Conservation (phyloP, 164 flowering plant species). For the Magnolia changhungtana region DNA sequence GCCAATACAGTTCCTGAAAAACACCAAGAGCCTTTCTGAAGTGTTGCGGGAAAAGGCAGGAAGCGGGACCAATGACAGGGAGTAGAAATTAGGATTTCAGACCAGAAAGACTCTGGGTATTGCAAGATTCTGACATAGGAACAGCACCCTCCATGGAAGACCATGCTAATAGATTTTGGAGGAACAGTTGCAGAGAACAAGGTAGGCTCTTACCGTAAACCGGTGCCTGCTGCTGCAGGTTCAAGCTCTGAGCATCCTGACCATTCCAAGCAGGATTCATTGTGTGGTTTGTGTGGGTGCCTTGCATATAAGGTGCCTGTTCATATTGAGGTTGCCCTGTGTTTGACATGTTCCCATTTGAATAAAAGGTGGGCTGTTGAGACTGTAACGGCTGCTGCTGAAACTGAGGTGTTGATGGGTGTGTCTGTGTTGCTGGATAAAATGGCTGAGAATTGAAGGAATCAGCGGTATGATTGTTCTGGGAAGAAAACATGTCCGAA, state of each 20-base stretch:
- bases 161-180: background rate
- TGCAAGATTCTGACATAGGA: too few species aligned
- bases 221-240: constrained; percentile 46
- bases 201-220: constrained; percentile 24
- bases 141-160: background rate
- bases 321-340: constrained; percentile 39
- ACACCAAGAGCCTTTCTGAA: background rate
- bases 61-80: background rate
- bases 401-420: constrained; percentile 36
- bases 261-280: constrained; percentile 55
- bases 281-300: constrained; percentile 14
- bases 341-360: constrained; percentile 56
- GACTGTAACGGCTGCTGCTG: constrained; percentile 44
- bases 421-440: constrained; percentile 32
- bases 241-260: constrained; percentile 34
- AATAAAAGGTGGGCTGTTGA: constrained; percentile 34
- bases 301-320: constrained; percentile 43
- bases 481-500: constrained; percentile 55
- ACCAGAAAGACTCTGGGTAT: background rate
- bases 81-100: background rate
- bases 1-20: background rate
- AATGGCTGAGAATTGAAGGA: constrained; percentile 28
- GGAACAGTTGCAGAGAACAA: background rate
- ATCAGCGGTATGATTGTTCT: constrained; percentile 25
- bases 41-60: background rate